Evolutionary conservation across 352 stramenopile genomes (phyloP), one percentile per base, ranked within the genome.

Genomic region (Phytopythium delawarense): DNA sequence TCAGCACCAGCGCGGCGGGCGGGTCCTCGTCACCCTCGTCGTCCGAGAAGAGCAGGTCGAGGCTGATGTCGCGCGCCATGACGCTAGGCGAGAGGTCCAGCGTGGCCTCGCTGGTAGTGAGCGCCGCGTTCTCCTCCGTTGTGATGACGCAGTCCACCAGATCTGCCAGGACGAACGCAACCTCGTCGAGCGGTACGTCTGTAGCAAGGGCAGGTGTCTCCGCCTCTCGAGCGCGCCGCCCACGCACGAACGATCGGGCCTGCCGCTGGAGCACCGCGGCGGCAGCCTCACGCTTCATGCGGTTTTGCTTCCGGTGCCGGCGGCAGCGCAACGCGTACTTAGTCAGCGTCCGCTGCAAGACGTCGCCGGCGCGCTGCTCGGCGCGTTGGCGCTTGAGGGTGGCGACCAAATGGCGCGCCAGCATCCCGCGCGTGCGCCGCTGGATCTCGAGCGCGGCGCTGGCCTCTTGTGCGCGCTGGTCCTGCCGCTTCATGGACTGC

Each of bases 31-130:
- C 63, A 40, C 66, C 70, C 56, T 75, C 71, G 55, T 74, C 67
- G 32, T 84, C 75, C 2, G 79, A 85, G 57, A 88, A 85, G 28
- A 88, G 66, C 49, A 88, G 60, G 34, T 88, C 79, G 21, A 88
- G 67, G 57, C 79, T 87, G 44, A 85, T 71, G 16, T 74, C 76
- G 64, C 66, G 61, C 25, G 48, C 69, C 0, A 82, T 35, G 23
- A 52, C 7, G 16, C 13, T 52, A 4, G 35, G 13, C 7, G 12
- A 13, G 0, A 35, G 54, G 23, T 40, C 21, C 6, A 21, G 3
- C 1, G 4, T 5, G 4, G 37, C 34, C 20, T 65, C 59, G 13
- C 71, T 65, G 3, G 57, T 37, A 13, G 57, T 45, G 7, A 66
- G 44, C 30, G 63, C 65, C 51, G 71, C 67, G 13, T 69, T 52